Conservation (phyloP, 2,329 filamentous ascomycete genomes). For the Mariannaea sp. region DNA sequence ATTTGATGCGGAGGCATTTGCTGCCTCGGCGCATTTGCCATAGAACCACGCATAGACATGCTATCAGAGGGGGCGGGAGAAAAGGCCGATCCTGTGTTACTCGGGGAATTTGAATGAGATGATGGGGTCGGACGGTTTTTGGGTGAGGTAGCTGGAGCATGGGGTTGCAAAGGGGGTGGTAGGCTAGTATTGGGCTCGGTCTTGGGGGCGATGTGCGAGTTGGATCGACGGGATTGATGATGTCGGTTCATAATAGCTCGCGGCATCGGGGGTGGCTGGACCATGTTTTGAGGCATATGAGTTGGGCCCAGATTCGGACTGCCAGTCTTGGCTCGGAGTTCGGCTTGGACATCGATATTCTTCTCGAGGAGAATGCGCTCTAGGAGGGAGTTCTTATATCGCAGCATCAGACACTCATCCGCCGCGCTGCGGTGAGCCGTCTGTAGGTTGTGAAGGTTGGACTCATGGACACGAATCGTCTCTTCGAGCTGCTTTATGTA, state of each 20-base stretch:
- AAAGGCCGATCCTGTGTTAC: constrained; percentile 53
- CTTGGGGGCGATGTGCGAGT: constrained; percentile 77
- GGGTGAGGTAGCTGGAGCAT: constrained; percentile 65
- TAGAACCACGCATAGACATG: constrained; percentile 50
- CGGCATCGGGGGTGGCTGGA: constrained; percentile 77
- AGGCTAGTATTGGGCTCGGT: constrained; percentile 59
- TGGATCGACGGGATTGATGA: constrained; percentile 73
- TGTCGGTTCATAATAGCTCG: constrained; percentile 82
- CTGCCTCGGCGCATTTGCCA: constrained; percentile 40
- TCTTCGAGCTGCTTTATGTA: constrained; percentile 99
- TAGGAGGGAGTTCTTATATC: constrained; percentile 96
- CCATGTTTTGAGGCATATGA: constrained; percentile 68
- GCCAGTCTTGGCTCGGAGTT: constrained; percentile 89
- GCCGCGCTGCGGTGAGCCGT: constrained; percentile 92
- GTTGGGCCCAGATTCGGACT: constrained; percentile 79
- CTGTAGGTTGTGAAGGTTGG: constrained; percentile 88
- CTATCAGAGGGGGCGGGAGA: constrained; percentile 53
- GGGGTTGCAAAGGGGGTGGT: constrained; percentile 51
- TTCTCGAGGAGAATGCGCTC: constrained; percentile 97
- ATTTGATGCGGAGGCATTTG: constrained; percentile 39
- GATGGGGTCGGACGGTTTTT: constrained; percentile 82
- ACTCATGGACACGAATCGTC: constrained; percentile 96
- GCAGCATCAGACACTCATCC: constrained; percentile 96
- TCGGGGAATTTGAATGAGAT: constrained; percentile 69
- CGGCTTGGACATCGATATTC: constrained; percentile 96